Evolutionary conservation across 148 eudicot species (phyloP), one percentile per base, ranked within the genome.

Genomic region (Silene latifolia): DNA sequence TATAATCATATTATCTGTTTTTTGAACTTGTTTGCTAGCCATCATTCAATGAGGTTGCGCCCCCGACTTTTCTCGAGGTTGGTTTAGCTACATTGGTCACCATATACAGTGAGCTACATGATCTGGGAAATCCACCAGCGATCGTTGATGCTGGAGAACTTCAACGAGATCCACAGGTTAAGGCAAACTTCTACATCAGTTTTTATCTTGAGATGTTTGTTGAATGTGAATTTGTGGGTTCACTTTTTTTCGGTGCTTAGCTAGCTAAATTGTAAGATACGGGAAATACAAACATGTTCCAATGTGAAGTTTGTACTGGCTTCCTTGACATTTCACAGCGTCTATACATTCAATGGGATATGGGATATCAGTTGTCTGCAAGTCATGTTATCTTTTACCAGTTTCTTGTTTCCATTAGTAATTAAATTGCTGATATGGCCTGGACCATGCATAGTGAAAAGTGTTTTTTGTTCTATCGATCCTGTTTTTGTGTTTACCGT

Each of bases 161-260:
- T 74, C 90, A 82, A 85, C 82, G 83, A 78, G 83, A 89, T 82
- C 99, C 99, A 46, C 92, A 95, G 97, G 99, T 95, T 56, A 67
- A 5, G 46, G 19, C 54, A 46, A 56, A 62, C 8, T 24, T 24
- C 62, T 63, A 63, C 10, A 61, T 17, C 20, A 14, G 25, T 63
- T 32, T 66, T 66, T 27, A 47, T 54, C 15, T 23, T 57, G 58
- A 27, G 39, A 56, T 54, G 32, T 61, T 63, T 25, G 4, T 56
- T 81, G 54, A 44, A 63, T 73, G 21, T 35, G 11, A 39, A 32
- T 66, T 7, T 53, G 5, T 24, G 15, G 17, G 14, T 7, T 53
- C 60, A 13, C 13, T 47, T 23, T 56, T 65, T 2, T 18, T 79
- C n/a, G 32, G 27, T 42, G 32, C 46, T 27, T 54, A n/a, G 14